A percentile compares a stretch with the other conserved stretches of the same genome.
phyloP scores from a whole-genome alignment of 768 basidiomycete genomes.

The Melanogaster broomeanus region DNA sequence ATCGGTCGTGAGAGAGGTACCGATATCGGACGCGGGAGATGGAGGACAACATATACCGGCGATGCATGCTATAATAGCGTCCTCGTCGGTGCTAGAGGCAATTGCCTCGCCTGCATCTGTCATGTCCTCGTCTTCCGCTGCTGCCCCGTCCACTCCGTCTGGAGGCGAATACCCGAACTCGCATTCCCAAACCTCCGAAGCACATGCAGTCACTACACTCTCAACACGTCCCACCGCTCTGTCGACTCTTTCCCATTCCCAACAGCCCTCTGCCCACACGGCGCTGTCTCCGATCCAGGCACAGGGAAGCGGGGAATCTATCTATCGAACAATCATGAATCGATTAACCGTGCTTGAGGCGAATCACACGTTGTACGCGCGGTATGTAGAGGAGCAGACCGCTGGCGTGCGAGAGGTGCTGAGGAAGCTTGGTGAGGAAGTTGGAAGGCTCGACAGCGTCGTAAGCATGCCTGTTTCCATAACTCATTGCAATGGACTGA shows the following conservation, averaged over 20 bases:
- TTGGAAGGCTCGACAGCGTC: conserved; percentile 74
- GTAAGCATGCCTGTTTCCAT: conserved; percentile 42
- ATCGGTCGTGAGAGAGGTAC: neutral
- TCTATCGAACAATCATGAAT: conserved; percentile 96
- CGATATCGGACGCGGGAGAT: neutral
- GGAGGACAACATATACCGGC: neutral
- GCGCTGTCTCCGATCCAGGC: conserved; percentile 7
- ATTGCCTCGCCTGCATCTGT: conserved; percentile 18
- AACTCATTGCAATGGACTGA: neutral
- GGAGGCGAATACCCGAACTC: conserved; percentile 2
- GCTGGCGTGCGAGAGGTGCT: conserved; percentile 73
- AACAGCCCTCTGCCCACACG: conserved; percentile 5
- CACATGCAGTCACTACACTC: neutral
- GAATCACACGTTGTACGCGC: conserved; percentile 81
- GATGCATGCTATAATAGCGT: neutral
- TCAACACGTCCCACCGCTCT: conserved; percentile 10
- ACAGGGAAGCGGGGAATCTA: conserved; percentile 69
- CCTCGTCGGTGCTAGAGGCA: conserved; percentile 18
- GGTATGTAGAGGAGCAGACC: conserved; percentile 91
- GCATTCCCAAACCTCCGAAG: conserved; percentile 7
- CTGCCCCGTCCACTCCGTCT: neutral
- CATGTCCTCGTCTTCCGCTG: neutral
- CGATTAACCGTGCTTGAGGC: conserved; percentile 81
- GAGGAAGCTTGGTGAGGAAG: conserved; percentile 71
- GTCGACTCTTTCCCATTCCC: neutral